Base-by-base conservation (phyloP, 306 rosid genomes). In the Cyclanthera cordifolia region DNA sequence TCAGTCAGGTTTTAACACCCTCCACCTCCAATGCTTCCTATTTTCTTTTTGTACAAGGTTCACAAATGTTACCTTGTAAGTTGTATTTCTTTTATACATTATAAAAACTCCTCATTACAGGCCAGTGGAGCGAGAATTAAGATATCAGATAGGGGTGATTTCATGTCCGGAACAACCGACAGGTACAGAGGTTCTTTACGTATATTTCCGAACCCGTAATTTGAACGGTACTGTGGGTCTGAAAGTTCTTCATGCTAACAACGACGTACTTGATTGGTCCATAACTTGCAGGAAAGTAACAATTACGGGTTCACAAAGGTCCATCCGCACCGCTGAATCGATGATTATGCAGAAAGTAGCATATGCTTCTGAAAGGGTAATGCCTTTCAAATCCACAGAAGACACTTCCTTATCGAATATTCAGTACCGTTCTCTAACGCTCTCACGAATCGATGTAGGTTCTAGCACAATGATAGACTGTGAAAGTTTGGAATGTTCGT, bases 101-200 rank as follows among this genome's bases (percentile, higher is more conserved):
- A 2, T 19, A 63, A 37, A 19, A 30, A 34, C 65, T 74, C 54
- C 21, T 50, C 72, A 74, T 74, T 78, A 77, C 90, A 94, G 99
- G 76, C 61, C 24, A 94, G 91, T 72, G 99, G 99, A 25, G 99
- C 99, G 66, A 94, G 89, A 90, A 90, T 94, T 83, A 94, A 90
- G 89, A 94, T 94, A 80, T 94, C 99, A 23, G 97, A 94, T 73
- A 83, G 99, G 76, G 99, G 96, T 3, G 99, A 94, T 80, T 94
- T 86, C 85, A 82, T 94, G 81, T 80, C 97, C 63, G 99, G 99
- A 77, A 94, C 99, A 73, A 81, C 85, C n/a, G 97, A 94, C 57
- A 90, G 99, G 99, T 94, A 80, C 66, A 10, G 24, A 49, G 7
- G 5, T 47, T 32, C 47, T 17, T 59, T 45, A 46, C 50, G 23